Conservation (phyloP, 768 basidiomycete species). For the Hebeloma cylindrosporum region DNA sequence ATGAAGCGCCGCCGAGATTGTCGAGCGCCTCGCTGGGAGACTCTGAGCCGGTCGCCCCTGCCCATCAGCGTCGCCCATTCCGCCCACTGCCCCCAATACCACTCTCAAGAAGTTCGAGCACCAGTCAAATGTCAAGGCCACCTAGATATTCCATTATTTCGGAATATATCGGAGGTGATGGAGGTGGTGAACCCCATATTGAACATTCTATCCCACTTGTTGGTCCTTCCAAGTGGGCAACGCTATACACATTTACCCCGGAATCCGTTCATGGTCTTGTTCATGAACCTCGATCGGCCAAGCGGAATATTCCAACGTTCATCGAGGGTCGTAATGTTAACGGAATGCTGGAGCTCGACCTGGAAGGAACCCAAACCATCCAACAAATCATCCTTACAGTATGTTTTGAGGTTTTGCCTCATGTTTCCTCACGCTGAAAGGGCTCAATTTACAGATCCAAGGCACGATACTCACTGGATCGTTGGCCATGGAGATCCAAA, state of each 20-base stretch:
- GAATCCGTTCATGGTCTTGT: conserved; percentile 2
- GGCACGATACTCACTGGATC: conserved; percentile 25
- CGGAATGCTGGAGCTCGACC: conserved; percentile 49
- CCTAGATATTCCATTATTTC: too few relatives aligned
- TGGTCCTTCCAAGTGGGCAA: conserved; percentile 9
- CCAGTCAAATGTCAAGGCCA: too few relatives aligned
- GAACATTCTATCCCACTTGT: conserved; percentile 9
- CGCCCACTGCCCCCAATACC: too few relatives aligned
- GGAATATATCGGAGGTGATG: too few relatives aligned
- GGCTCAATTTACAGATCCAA: conserved; percentile 20
- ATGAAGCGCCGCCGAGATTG: too few relatives aligned
- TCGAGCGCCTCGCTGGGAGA: too few relatives aligned
- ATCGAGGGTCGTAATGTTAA: conserved; percentile 44
- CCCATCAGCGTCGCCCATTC: too few relatives aligned
- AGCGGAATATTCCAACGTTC: conserved; percentile 26
- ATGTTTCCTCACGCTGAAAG: background rate
- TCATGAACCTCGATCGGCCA: background rate
- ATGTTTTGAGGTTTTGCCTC: background rate
- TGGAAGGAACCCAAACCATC: conserved; percentile 44
- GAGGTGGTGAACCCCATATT: too few relatives aligned
- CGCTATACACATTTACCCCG: background rate
- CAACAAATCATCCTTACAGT: conserved; percentile 30
- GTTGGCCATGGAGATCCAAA: conserved; percentile 14
- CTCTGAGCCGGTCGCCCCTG: too few relatives aligned
- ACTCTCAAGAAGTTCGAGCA: too few relatives aligned